A percentile compares a stretch with the other conserved stretches of the same genome.
phyloP scores from a whole-genome alignment of 2,329 filamentous ascomycete genomes.

The Gnomoniopsis smithogilvyi region DNA sequence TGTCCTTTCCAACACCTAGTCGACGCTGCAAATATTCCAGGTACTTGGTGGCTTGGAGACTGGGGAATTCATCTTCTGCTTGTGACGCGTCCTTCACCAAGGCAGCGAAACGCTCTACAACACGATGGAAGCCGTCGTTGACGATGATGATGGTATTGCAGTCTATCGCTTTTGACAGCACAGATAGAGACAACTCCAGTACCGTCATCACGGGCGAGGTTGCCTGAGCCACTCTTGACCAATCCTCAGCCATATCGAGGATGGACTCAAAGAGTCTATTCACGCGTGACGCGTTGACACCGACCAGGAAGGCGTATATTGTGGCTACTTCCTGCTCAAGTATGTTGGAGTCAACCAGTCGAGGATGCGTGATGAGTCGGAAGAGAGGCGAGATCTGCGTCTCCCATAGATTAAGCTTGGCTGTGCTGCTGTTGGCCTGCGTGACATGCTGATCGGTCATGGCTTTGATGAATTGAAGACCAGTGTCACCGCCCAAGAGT shows the following conservation, averaged over 20 bases:
- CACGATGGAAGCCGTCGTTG: constrained; percentile 10
- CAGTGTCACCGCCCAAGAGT: constrained; percentile 13
- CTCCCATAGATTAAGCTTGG: constrained; percentile 6
- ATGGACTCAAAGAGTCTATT: constrained; percentile 30
- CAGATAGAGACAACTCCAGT: constrained; percentile 17
- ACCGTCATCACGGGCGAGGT: constrained; percentile 15
- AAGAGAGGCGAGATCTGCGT: constrained; percentile 30
- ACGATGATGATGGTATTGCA: constrained; percentile 19
- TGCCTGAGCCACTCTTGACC: background rate
- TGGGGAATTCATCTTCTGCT: background rate
- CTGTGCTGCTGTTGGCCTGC: background rate
- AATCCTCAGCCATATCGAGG: background rate
- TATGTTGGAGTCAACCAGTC: constrained; percentile 33
- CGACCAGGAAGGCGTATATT: constrained; percentile 33
- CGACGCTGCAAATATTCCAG: constrained; percentile 14
- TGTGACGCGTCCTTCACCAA: background rate
- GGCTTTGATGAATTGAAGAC: constrained; percentile 15
- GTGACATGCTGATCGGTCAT: background rate
- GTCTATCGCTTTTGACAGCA: constrained; percentile 20
- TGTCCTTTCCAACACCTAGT: background rate
- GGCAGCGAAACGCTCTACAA: background rate
- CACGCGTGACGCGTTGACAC: constrained; percentile 29
- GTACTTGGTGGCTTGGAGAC: constrained; percentile 10
- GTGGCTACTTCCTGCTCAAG: constrained; percentile 35
- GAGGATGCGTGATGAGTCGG: constrained; percentile 31